Evolutionary conservation across 1,284 basidiomycete genomes (phyloP).

Genomic region (Puccinia hordei): DNA sequence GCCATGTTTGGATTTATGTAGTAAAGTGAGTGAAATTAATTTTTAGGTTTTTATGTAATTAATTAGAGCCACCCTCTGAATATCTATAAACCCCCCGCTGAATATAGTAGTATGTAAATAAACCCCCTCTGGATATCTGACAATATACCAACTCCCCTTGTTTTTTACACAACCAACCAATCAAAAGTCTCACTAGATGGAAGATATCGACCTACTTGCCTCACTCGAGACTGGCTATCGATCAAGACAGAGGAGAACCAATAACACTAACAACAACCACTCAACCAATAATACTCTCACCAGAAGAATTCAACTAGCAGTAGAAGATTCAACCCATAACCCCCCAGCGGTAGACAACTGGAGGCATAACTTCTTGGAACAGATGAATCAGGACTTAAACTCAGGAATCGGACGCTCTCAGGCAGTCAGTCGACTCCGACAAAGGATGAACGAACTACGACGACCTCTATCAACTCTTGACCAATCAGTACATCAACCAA

Average conservation of each 20-base stretch:
- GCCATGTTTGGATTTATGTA: slow-evolving; percentile 2
- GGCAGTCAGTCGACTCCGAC: slow-evolving; percentile 33
- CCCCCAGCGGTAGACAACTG: slow-evolving; percentile 5
- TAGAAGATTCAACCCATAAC: not conserved
- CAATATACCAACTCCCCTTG: too few relatives aligned
- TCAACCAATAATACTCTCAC: not conserved
- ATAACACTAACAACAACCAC: not conserved
- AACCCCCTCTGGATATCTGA: too few relatives aligned
- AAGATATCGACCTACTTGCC: not conserved
- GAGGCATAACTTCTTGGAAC: slow-evolving; percentile 14
- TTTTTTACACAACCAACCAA: too few relatives aligned
- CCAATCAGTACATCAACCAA: not conserved
- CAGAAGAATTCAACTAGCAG: slow-evolving; percentile 19
- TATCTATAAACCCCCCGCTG: too few relatives aligned
- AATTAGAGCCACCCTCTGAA: too few relatives aligned
- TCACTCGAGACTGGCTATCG: slow-evolving; percentile 17
- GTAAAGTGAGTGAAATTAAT: too few relatives aligned
- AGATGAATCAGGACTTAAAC: slow-evolving; percentile 29
- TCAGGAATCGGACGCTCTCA: not conserved
- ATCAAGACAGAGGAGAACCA: not conserved
- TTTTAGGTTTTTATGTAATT: too few relatives aligned
- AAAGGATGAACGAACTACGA: not conserved
- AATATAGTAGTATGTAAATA: too few relatives aligned
- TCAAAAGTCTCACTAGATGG: too few relatives aligned
- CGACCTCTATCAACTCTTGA: too few relatives aligned